Percentiles rank a stretch among this genome's conserved stretches.
These are phyloP conservation scores for Spencermartinsiella ligniputridi DNA, from an alignment of 1,139 yeast species.

Conservation along the genomic window DNA sequence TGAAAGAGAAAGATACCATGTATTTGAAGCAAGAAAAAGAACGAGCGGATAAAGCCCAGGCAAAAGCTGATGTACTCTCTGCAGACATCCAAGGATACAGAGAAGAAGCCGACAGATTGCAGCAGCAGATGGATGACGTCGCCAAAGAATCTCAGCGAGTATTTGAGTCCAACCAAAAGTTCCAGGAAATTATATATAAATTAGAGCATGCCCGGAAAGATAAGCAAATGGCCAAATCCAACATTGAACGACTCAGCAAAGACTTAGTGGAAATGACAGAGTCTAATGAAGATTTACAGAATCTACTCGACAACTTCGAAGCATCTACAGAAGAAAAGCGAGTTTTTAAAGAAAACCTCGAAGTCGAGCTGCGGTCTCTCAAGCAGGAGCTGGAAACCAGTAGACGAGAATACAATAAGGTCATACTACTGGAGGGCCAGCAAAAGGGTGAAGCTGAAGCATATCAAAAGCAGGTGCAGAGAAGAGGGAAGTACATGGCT, in stretches of 20 bases:
- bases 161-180: slow-evolving; percentile 75
- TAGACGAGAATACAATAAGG: slow-evolving; percentile 39
- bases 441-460: slow-evolving; percentile 46
- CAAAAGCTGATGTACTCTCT: slow-evolving; percentile 45
- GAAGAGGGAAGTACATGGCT: slow-evolving; percentile 10
- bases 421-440: slow-evolving; percentile 55
- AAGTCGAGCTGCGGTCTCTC: slow-evolving; percentile 15
- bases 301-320: slow-evolving; percentile 53
- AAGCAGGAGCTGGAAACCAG: slow-evolving; percentile 24
- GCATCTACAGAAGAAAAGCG: slow-evolving; percentile 40
- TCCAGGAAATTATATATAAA: slow-evolving; percentile 65
- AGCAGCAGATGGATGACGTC: slow-evolving; percentile 46
- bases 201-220: slow-evolving; percentile 50
- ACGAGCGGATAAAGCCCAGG: slow-evolving; percentile 58
- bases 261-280: slow-evolving; percentile 42
- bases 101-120: slow-evolving; percentile 47
- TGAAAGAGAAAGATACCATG: slow-evolving; percentile 72
- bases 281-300: slow-evolving; percentile 47
- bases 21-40: slow-evolving; percentile 71
- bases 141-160: slow-evolving; percentile 58
- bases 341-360: slow-evolving; percentile 13
- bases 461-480: slow-evolving; percentile 32
- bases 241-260: slow-evolving; percentile 44
- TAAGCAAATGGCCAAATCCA: slow-evolving; percentile 40
- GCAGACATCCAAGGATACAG: slow-evolving; percentile 44